A percentile compares a stretch with the other conserved stretches of the same genome.
phyloP scores from a whole-genome alignment of 1,284 basidiomycete genomes.

The Rhodotorula sp. region DNA sequence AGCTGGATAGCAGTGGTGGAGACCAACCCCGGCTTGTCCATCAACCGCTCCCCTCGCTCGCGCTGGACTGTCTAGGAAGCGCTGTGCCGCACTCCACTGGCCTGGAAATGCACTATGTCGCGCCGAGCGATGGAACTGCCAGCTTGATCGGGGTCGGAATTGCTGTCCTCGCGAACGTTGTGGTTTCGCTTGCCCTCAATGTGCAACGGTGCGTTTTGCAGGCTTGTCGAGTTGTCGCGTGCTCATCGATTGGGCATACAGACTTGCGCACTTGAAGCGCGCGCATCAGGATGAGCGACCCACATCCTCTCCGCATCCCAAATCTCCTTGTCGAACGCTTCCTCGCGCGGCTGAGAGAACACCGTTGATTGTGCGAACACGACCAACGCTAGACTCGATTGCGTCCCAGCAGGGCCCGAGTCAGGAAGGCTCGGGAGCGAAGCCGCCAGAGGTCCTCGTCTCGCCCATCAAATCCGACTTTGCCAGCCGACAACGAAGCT shows the following conservation, averaged over 20 bases:
- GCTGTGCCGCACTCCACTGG: rapidly evolving
- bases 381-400: not conserved
- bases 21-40: no score
- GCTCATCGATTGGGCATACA: not conserved
- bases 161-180: conserved; percentile 77
- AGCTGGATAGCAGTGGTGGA: not conserved
- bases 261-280: conserved; percentile 18
- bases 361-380: not conserved
- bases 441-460: conserved; percentile 45
- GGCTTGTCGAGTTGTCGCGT: not conserved
- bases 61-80: not conserved
- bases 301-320: not conserved
- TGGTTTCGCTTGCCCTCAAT: conserved; percentile 79
- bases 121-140: not conserved
- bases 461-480: no score
- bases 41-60: not conserved
- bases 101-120: not conserved
- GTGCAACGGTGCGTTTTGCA: conserved; percentile 7
- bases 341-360: not conserved
- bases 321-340: not conserved
- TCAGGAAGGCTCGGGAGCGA: conserved; percentile 14
- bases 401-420: not conserved
- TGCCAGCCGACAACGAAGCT: no score
- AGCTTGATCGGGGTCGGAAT: conserved; percentile 75
- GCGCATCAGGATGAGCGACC: not conserved